Base-by-base conservation (phyloP, 139 green algal species). In the Asterochloris sp. region DNA sequence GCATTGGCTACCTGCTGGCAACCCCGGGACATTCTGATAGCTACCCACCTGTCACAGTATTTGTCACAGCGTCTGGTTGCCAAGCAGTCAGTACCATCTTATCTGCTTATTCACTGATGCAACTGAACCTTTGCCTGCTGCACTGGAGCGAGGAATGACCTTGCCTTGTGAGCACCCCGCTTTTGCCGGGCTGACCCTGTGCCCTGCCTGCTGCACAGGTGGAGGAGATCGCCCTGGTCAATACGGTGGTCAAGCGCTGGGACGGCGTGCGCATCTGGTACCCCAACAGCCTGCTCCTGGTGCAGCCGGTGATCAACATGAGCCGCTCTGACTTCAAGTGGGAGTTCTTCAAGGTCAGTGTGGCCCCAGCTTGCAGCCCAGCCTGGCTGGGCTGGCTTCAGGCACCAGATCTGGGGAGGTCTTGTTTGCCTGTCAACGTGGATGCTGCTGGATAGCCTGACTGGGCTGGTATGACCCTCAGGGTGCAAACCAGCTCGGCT, bases 221-320 rank as follows among this genome's bases (percentile, higher is more conserved):
- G 73, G 87, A 91, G 54, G 90, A 92, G 83, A 93, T 93, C 15
- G 82, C 83, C 14, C 84, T 93, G 84, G 68, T 89, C 76, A 89
- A 74, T 64, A 89, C 85, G 13, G 85, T 86, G 54, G 62, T 92
- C 16, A 68, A 85, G 16, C 80, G 83, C 6, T 81, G 74, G 75
- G 86, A 93, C 54, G 87, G 88, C 17, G 76, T 73, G 0, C 81
- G 88, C 28, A 73, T 91, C 27, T 92, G 86, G 83, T 92, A 87
- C 73, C 88, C 90, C 77, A 92, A 90, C 80, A 73, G 82, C 26
- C 80, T 85, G 69, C 84, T 94, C 38, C 83, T 81, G 1, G 11
- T 60, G 0, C 71, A 82, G 8, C 78, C 85, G 10, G 83, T 93
- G 62, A 64, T 89, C 77, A 94, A 94, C 82, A 24, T 94, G 21